Evolutionary conservation across 2,329 filamentous ascomycete genomes (phyloP).

Genomic region (Onygenales sp.): DNA sequence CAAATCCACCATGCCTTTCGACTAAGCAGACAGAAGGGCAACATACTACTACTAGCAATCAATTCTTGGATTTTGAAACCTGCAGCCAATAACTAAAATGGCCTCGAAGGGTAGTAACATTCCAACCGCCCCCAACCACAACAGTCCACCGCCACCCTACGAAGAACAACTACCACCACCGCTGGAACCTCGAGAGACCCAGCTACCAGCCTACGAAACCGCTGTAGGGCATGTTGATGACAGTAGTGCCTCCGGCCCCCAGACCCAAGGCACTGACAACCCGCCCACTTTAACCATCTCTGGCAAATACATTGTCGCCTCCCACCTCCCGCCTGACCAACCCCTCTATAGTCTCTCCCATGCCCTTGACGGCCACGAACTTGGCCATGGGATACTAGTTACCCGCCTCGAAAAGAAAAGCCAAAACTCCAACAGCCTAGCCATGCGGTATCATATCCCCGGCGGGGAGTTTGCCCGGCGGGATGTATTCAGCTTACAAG

Average conservation of each 20-base stretch:
- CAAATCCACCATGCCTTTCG: no score
- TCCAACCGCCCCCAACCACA: no score
- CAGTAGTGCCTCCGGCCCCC: not conserved
- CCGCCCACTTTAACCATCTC: conserved; percentile 9
- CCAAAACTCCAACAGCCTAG: not conserved
- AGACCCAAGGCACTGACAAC: not conserved
- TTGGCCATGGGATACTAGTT: conserved; percentile 8
- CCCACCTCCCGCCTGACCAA: not conserved
- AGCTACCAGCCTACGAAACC: conserved; percentile 9
- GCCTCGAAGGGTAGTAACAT: no score
- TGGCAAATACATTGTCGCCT: conserved; percentile 9
- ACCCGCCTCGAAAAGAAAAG: conserved; percentile 7
- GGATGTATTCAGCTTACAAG: conserved; percentile 10
- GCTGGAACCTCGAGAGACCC: not conserved
- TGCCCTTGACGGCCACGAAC: conserved; percentile 12
- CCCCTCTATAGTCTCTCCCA: conserved; percentile 13
- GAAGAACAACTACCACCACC: not conserved
- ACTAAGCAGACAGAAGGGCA: no score
- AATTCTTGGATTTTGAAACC: no score
- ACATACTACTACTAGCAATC: no score
- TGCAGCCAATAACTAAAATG: no score
- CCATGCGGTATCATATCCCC: not conserved
- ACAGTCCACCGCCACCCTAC: not conserved
- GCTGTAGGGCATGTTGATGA: not conserved
- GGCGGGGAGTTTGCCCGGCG: not conserved